phyloP scores from a whole-genome alignment of 108 stramenopile genomes.

The Conticribra guillardii region DNA sequence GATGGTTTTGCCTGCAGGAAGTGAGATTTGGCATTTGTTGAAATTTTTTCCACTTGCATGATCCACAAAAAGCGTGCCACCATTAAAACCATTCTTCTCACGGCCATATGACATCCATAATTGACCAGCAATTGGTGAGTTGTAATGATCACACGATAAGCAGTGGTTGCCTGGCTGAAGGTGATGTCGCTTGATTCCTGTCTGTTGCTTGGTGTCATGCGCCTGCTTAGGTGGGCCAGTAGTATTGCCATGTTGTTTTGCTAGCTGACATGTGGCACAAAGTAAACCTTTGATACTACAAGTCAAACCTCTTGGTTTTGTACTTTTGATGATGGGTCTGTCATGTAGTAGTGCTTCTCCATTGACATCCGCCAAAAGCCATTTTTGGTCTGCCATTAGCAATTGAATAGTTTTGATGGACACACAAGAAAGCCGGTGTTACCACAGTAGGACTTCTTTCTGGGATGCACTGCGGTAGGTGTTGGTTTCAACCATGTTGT shows the following conservation, averaged over 20 bases:
- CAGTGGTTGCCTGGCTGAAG: neutral
- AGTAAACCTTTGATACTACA: too few relatives aligned
- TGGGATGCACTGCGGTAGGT: constrained; percentile 46
- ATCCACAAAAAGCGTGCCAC: neutral
- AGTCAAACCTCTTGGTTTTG: too few relatives aligned
- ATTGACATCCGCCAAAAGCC: constrained; percentile 35
- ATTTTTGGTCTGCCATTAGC: neutral
- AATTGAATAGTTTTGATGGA: neutral
- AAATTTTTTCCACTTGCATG: neutral
- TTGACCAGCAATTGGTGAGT: neutral
- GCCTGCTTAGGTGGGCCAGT: neutral
- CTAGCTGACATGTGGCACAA: too few relatives aligned
- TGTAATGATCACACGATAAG: neutral
- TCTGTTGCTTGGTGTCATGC: neutral
- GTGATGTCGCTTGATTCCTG: neutral
- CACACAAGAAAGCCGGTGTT: constrained; percentile 33
- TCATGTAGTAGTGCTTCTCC: too few relatives aligned
- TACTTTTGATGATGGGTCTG: too few relatives aligned
- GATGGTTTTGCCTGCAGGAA: neutral
- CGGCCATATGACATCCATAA: neutral
- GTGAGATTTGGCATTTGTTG: neutral
- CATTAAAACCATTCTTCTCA: neutral
- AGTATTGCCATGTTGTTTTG: too few relatives aligned
- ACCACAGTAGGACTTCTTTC: constrained; percentile 54
- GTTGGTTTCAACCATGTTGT: constrained; percentile 18